These are phyloP conservation scores for Alternaria sp. DNA, from an alignment of 2,329 filamentous ascomycete species.

Conservation along the genomic window DNA sequence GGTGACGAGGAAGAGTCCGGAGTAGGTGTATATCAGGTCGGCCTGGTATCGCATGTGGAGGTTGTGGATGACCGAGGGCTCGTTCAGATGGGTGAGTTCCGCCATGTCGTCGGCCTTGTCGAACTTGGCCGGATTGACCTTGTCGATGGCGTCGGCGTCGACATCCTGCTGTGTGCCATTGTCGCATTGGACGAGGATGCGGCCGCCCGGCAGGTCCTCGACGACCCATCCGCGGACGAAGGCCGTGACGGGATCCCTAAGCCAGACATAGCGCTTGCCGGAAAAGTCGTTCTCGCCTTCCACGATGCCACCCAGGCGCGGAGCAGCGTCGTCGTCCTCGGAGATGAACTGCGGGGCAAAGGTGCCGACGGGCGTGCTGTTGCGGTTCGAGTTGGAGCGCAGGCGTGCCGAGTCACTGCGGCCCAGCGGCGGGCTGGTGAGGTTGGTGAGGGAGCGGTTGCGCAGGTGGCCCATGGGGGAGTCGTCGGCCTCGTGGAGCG, in stretches of 20 bases:
- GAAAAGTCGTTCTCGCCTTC: constrained; percentile 99
- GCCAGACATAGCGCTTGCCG: constrained; percentile 97
- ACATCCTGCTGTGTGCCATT: constrained; percentile 94
- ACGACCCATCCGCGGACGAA: constrained; percentile 94
- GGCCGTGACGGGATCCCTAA: constrained; percentile 83
- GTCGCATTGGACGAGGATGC: constrained; percentile 87
- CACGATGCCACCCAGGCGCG: constrained; percentile 69
- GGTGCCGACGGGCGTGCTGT: constrained; percentile 73
- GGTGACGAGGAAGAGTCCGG: constrained; percentile 93
- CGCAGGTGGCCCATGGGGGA: constrained; percentile 65
- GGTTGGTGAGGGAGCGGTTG: constrained; percentile 68
- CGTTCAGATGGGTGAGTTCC: constrained; percentile 95
- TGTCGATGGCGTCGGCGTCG: constrained; percentile 87
- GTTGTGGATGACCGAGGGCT: constrained; percentile 97
- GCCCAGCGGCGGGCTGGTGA: constrained; percentile 48
- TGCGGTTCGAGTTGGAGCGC: constrained; percentile 69
- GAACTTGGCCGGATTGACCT: constrained; percentile 99
- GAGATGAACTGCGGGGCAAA: constrained; percentile 96
- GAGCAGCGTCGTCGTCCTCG: constrained; percentile 71
- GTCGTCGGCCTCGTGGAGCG: constrained; percentile 52
- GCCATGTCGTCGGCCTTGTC: constrained; percentile 99
- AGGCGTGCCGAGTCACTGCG: constrained; percentile 46
- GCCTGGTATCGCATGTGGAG: constrained; percentile 93
- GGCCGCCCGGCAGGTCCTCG: constrained; percentile 74
- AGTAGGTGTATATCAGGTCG: constrained; percentile 97